Evolutionary conservation across 306 rosid species (phyloP).

Genomic region (Prunus davidiana): DNA sequence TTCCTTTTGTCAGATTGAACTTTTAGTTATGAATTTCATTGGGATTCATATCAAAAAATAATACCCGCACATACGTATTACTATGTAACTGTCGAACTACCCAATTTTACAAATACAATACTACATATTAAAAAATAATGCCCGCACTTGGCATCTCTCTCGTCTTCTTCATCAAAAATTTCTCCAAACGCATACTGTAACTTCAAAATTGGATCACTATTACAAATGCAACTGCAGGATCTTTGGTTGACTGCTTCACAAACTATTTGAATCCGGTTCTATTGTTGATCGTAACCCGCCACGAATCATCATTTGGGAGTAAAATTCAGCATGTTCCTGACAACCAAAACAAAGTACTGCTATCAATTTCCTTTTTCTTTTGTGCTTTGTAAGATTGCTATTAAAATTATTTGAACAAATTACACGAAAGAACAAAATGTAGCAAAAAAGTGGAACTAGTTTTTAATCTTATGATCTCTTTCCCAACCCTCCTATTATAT

Average conservation of each 20-base stretch:
- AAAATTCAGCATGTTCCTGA: conserved; percentile 20
- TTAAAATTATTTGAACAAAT: background rate
- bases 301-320: conserved; percentile 20
- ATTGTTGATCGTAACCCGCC: conserved; percentile 13
- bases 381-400: too few species aligned
- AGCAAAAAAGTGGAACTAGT: background rate
- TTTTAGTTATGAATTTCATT: background rate
- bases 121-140: background rate
- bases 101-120: background rate
- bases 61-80: background rate
- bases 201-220: conserved; percentile 1
- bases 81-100: background rate
- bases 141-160: background rate
- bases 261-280: conserved; percentile 13
- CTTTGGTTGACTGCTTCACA: background rate
- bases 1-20: too few species aligned
- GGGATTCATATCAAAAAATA: background rate
- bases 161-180: background rate
- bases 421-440: background rate
- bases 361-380: background rate
- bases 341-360: background rate
- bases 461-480: background rate
- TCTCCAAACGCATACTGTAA: background rate
- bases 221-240: background rate
- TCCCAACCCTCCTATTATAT: background rate